These are phyloP conservation scores for Fraxinus pennsylvanica DNA, from an alignment of 257 asterid species.

Conservation along the genomic window DNA sequence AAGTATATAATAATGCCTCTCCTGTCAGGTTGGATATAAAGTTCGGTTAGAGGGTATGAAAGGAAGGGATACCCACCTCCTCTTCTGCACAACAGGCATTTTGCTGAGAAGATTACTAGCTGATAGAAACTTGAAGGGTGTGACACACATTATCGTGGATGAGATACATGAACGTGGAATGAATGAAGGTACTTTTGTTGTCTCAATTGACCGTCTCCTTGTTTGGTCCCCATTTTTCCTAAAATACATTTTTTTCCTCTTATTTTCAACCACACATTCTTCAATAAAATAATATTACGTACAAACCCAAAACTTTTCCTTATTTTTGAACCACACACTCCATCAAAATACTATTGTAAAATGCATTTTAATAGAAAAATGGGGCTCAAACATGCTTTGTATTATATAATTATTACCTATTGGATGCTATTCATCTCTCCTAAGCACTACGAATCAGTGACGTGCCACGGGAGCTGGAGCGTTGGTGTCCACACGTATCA, in stretches of 20 bases:
- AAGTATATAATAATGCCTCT: slow-evolving; percentile 7
- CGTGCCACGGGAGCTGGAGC: background rate
- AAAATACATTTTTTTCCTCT: too few relatives aligned
- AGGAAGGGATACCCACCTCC: slow-evolving; percentile 95
- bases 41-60: slow-evolving; percentile 92
- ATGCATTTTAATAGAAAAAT: too few relatives aligned
- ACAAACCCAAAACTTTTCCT: too few relatives aligned
- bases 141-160: slow-evolving; percentile 88
- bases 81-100: slow-evolving; percentile 97
- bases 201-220: slow-evolving; percentile 2
- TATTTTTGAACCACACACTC: too few relatives aligned
- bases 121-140: slow-evolving; percentile 81
- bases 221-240: too few relatives aligned
- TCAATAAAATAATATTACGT: too few relatives aligned
- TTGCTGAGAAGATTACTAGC: slow-evolving; percentile 78
- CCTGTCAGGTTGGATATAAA: slow-evolving; percentile 85
- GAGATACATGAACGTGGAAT: slow-evolving; percentile 99
- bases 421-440: background rate
- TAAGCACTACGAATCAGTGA: background rate
- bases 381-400: background rate
- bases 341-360: too few relatives aligned
- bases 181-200: slow-evolving; percentile 71
- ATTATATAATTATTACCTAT: background rate
- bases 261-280: too few relatives aligned
- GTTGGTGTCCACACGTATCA: background rate